Conservation (phyloP, 345 rosid species). For the Pugionium dolabratum region DNA sequence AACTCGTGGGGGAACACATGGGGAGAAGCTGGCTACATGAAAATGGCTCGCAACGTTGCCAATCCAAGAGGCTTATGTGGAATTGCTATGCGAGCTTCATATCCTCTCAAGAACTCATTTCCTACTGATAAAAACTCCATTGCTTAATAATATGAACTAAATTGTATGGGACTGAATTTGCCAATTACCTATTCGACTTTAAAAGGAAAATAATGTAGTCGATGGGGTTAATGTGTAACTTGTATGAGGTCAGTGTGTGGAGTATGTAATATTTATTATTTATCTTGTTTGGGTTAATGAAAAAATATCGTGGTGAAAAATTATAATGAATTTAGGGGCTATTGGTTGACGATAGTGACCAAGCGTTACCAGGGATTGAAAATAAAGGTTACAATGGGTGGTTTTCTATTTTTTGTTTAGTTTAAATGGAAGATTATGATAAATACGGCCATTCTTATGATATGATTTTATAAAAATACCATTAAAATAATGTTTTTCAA, state of each 20-base stretch:
- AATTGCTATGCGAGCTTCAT: slow-evolving; percentile 78
- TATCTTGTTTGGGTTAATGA: no score
- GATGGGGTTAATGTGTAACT: slow-evolving; percentile 3
- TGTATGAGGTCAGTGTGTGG: not conserved
- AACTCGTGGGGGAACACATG: slow-evolving; percentile 79
- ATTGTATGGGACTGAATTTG: not conserved
- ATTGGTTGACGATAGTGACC: no score
- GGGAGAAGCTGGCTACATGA: slow-evolving; percentile 81
- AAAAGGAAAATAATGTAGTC: slow-evolving; percentile 12
- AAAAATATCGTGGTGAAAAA: no score
- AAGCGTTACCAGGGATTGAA: no score
- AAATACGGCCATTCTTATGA: no score
- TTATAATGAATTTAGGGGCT: no score
- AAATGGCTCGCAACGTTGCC: slow-evolving; percentile 56
- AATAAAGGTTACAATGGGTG: no score
- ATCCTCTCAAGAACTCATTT: slow-evolving; percentile 60
- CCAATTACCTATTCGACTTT: slow-evolving; percentile 2
- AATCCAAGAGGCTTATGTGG: slow-evolving; percentile 69
- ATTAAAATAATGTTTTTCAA: no score
- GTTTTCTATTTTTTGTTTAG: no score
- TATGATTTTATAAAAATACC: no score
- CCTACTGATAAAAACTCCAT: slow-evolving; percentile 15
- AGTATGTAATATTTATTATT: not conserved
- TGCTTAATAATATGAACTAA: slow-evolving; percentile 7
- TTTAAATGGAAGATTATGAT: no score